Percentiles rank a stretch among this genome's conserved stretches.
These are phyloP conservation scores for Naegleria fowleri DNA, from an alignment of 208 protist genomes.

Conservation along the genomic window DNA sequence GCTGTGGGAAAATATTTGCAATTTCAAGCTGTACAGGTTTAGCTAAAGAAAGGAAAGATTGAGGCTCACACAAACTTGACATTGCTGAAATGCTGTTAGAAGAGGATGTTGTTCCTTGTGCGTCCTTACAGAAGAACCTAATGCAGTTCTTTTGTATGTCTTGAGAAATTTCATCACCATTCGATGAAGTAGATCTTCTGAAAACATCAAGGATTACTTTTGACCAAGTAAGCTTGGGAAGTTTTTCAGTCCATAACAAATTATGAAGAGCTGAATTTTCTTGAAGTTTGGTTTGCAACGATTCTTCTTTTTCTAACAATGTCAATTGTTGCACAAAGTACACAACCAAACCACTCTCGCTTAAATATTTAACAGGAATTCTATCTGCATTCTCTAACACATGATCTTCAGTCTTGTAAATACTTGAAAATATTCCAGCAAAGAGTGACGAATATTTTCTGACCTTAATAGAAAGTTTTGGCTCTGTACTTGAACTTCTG, in stretches of 20 bases:
- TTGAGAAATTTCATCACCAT: background rate
- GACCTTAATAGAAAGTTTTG: background rate
- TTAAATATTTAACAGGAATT: background rate
- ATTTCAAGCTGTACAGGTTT: background rate
- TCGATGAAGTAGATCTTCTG: background rate
- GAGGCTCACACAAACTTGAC: background rate
- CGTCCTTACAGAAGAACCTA: background rate
- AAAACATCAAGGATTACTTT: background rate
- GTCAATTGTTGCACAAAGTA: background rate
- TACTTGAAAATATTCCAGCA: background rate
- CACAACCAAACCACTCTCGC: background rate
- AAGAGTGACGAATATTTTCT: background rate
- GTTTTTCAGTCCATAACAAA: background rate
- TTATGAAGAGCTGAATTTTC: background rate
- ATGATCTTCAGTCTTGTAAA: background rate
- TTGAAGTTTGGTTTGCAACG: background rate
- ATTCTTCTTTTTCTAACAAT: background rate
- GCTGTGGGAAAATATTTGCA: background rate
- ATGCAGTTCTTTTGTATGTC: background rate
- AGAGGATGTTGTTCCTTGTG: background rate
- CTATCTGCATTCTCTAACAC: background rate
- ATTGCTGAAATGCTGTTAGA: background rate
- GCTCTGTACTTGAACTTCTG: background rate
- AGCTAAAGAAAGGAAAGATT: background rate
- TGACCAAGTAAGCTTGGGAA: background rate